A percentile compares a stretch with the other conserved stretches of the same genome.
These are phyloP conservation scores for Pichia sp. DNA, from an alignment of 1,139 yeast genomes.

Conservation along the genomic window DNA sequence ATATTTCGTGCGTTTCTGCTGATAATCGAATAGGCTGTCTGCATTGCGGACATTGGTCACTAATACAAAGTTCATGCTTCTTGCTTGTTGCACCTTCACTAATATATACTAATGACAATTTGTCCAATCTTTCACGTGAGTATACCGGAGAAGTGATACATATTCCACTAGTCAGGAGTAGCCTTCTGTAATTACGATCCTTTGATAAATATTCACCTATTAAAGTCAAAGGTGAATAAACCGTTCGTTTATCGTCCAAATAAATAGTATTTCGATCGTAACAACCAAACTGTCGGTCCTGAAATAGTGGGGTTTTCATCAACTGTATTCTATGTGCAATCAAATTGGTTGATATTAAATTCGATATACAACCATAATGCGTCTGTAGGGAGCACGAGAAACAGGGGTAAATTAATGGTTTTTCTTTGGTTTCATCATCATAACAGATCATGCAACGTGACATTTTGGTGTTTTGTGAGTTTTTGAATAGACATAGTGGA, in stretches of 20 bases:
- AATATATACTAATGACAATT: neutral
- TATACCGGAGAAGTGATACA: neutral
- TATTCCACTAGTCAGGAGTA: neutral
- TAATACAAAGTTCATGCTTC: neutral
- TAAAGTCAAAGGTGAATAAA: neutral
- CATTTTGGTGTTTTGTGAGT: neutral
- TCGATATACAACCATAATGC: slow-evolving; percentile 8
- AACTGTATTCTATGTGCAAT: slow-evolving; percentile 1
- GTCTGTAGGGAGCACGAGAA: slow-evolving; percentile 1
- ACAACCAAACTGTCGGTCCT: neutral
- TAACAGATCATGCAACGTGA: slow-evolving; percentile 7
- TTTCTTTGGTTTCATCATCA: slow-evolving; percentile 3
- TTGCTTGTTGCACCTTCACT: neutral
- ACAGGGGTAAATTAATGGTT: slow-evolving; percentile 8
- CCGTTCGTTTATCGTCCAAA: neutral
- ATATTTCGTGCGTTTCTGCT: neutral
- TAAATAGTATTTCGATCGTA: neutral
- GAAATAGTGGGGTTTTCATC: neutral
- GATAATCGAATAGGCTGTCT: neutral
- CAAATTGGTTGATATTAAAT: slow-evolving; percentile 5
- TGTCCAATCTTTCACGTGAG: neutral
- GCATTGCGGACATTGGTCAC: slow-evolving; percentile 11
- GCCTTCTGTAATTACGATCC: neutral
- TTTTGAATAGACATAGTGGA: too few species aligned
- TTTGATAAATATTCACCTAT: neutral